These are phyloP conservation scores for Leavenworthia alabamica DNA, from an alignment of 345 rosid genomes.

Conservation along the genomic window DNA sequence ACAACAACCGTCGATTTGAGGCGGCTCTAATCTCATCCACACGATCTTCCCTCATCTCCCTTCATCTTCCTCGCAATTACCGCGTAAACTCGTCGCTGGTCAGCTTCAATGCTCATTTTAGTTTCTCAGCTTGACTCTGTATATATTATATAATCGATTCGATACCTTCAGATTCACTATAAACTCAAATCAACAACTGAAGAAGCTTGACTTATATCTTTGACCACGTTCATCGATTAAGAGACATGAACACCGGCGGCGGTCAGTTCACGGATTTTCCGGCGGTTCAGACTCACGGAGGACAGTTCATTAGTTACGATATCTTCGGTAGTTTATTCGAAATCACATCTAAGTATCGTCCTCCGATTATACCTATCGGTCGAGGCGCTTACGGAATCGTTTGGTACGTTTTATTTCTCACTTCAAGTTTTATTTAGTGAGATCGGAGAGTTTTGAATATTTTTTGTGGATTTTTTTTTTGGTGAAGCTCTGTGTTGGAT, in stretches of 20 bases:
- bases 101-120: background rate
- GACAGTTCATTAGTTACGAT: slow-evolving; percentile 57
- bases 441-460: background rate
- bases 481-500: slow-evolving; percentile 80
- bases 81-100: slow-evolving; percentile 29
- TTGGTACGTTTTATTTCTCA: slow-evolving; percentile 41
- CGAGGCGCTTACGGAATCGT: slow-evolving; percentile 98
- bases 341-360: slow-evolving; percentile 75
- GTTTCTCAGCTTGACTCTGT: slow-evolving; percentile 2
- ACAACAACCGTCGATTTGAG: slow-evolving; percentile 36
- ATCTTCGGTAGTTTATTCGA: slow-evolving; percentile 81
- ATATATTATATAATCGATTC: background rate
- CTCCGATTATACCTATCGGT: slow-evolving; percentile 92
- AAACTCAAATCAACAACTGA: background rate
- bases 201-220: background rate
- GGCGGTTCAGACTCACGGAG: slow-evolving; percentile 62
- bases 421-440: background rate
- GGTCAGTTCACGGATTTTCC: slow-evolving; percentile 65
- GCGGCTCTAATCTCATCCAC: slow-evolving; percentile 52
- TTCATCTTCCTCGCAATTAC: slow-evolving; percentile 51
- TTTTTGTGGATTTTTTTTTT: background rate
- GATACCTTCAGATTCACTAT: background rate
- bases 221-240: background rate
- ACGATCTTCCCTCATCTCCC: slow-evolving; percentile 17
- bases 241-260: slow-evolving; percentile 29